These are phyloP conservation scores for Parascedosporium putredinis DNA, from an alignment of 2,329 filamentous ascomycete genomes.

Conservation along the genomic window DNA sequence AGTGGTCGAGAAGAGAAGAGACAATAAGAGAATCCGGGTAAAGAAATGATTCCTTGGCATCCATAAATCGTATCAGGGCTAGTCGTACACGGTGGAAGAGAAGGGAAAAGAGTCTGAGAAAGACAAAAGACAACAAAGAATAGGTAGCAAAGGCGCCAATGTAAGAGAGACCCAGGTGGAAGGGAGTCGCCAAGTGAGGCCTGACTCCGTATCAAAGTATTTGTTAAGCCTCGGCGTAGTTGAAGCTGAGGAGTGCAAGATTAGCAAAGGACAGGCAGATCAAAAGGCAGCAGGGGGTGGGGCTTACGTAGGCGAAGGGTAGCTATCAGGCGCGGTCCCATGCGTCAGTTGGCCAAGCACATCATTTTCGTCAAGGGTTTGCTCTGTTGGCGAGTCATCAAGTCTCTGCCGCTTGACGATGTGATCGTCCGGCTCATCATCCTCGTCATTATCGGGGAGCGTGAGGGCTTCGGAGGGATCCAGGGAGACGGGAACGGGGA, in stretches of 20 bases:
- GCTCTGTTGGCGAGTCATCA: conserved; percentile 21
- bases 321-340: background rate
- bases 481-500: background rate
- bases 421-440: conserved; percentile 15
- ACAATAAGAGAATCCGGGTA: too few relatives aligned
- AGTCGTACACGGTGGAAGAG: too few relatives aligned
- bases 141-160: too few relatives aligned
- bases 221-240: conserved; percentile 28
- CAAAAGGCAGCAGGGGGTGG: background rate
- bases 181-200: too few relatives aligned
- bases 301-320: conserved; percentile 21
- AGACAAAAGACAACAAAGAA: too few relatives aligned
- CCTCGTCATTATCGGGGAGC: background rate
- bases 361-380: conserved; percentile 34
- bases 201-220: too few relatives aligned
- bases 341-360: conserved; percentile 31
- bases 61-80: too few relatives aligned
- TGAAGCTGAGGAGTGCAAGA: conserved; percentile 22
- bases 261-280: conserved; percentile 7
- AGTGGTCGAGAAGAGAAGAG: too few relatives aligned
- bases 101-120: too few relatives aligned
- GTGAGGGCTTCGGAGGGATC: background rate
- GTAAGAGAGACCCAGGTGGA: too few relatives aligned
- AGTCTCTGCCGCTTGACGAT: conserved; percentile 30
- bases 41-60: too few relatives aligned